These are phyloP conservation scores for Chrysoporthe deuterocubensis DNA, from an alignment of 2,329 filamentous ascomycete genomes.

Conservation along the genomic window DNA sequence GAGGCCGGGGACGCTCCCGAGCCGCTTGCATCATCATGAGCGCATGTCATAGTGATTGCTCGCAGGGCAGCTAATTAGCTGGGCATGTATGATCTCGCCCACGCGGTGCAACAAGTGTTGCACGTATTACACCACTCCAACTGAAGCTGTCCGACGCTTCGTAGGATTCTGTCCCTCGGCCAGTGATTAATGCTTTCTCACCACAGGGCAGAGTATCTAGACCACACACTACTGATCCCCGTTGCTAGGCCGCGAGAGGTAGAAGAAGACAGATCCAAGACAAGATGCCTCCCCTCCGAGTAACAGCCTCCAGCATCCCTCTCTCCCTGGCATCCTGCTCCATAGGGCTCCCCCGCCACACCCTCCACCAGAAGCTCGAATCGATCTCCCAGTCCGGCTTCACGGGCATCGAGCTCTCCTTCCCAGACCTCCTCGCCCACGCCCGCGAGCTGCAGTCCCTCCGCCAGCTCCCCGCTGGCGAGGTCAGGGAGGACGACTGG, in stretches of 20 bases:
- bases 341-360: constrained; percentile 48
- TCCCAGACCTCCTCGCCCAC: constrained; percentile 72
- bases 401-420: constrained; percentile 72
- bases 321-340: constrained; percentile 61
- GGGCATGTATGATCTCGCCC: background rate
- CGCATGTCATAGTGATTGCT: background rate
- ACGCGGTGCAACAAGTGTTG: background rate
- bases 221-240: background rate
- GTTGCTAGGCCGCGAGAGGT: background rate
- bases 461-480: constrained; percentile 33
- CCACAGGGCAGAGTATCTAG: background rate
- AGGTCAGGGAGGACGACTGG: constrained; percentile 63
- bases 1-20: no score
- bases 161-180: no score
- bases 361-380: constrained; percentile 62
- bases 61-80: background rate
- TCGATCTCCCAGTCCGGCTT: constrained; percentile 70
- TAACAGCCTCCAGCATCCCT: constrained; percentile 40
- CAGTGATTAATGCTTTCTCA: background rate
- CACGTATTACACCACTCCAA: background rate
- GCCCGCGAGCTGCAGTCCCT: constrained; percentile 51
- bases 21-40: no score
- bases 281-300: constrained; percentile 8
- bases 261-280: background rate
- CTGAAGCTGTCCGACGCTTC: no score